These are phyloP conservation scores for Naematelia aurantialba DNA, from an alignment of 768 basidiomycete genomes.

Conservation along the genomic window DNA sequence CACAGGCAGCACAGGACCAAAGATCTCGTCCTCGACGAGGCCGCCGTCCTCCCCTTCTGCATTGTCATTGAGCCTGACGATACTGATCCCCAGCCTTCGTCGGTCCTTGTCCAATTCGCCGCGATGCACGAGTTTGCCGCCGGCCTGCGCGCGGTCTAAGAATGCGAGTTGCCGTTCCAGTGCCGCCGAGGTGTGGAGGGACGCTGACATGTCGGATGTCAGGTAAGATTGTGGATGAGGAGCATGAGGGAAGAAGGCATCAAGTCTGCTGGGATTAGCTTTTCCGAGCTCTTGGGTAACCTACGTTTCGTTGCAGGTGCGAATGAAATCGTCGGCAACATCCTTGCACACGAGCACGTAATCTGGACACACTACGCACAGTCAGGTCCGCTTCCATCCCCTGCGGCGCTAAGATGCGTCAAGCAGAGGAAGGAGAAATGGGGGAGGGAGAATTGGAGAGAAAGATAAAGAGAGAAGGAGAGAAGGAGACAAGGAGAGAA, in stretches of 20 bases:
- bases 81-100: conserved; percentile 42
- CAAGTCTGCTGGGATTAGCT: conserved; percentile 4
- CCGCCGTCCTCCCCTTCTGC: conserved; percentile 24
- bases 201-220: conserved; percentile 13
- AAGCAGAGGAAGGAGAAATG: neutral
- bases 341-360: conserved; percentile 43
- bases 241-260: conserved; percentile 31
- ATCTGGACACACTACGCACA: conserved; percentile 37
- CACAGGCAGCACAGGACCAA: conserved; percentile 48
- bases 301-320: conserved; percentile 28
- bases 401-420: neutral
- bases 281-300: no score
- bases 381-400: neutral
- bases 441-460: neutral
- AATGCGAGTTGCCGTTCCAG: conserved; percentile 32
- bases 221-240: conserved; percentile 33
- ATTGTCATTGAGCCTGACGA: conserved; percentile 33
- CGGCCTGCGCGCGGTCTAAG: conserved; percentile 36
- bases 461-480: no score
- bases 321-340: conserved; percentile 34
- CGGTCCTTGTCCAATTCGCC: conserved; percentile 36
- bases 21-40: conserved; percentile 47
- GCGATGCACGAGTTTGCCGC: conserved; percentile 40
- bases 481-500: no score
- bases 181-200: conserved; percentile 14